phyloP scores from a whole-genome alignment of 352 stramenopile species.

The Phytophthora sp. region DNA sequence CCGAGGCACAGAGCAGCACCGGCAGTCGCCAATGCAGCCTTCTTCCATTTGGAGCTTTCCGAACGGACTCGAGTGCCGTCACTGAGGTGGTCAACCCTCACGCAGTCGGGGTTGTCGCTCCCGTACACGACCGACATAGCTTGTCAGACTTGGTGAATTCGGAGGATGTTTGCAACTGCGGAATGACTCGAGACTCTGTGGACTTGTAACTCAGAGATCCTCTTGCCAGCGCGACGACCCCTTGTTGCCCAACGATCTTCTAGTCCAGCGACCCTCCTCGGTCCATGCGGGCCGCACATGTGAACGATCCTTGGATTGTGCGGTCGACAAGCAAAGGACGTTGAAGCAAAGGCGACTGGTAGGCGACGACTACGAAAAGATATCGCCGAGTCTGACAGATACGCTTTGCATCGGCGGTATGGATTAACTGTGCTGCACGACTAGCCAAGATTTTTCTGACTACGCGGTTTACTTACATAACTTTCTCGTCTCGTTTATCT shows the following conservation, averaged over 20 bases:
- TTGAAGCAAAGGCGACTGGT: neutral
- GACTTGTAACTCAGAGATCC: too few species aligned
- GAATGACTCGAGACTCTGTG: too few species aligned
- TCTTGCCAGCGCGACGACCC: too few species aligned
- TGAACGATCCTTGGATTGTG: neutral
- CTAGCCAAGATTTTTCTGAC: neutral
- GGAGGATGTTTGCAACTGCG: too few species aligned
- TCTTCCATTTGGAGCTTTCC: conserved; percentile 1
- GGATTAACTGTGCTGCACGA: neutral
- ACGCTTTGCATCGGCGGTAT: neutral
- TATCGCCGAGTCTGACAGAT: too few species aligned
- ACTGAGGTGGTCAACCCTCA: neutral
- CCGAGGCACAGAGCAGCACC: conserved; percentile 4
- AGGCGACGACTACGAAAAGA: neutral
- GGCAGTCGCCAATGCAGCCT: neutral
- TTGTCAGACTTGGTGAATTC: too few species aligned
- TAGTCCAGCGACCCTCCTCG: neutral
- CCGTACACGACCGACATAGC: conserved; percentile 4
- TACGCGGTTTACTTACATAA: neutral
- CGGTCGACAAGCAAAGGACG: neutral
- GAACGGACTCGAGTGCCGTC: neutral
- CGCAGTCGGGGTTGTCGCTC: conserved; percentile 6
- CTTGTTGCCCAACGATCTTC: too few species aligned
- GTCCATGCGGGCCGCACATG: neutral
- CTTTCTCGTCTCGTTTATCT: conserved; percentile 1